A percentile compares a stretch with the other conserved stretches of the same genome.
phyloP scores from a whole-genome alignment of 2,329 filamentous ascomycete genomes.

The Aspergillus felis region DNA sequence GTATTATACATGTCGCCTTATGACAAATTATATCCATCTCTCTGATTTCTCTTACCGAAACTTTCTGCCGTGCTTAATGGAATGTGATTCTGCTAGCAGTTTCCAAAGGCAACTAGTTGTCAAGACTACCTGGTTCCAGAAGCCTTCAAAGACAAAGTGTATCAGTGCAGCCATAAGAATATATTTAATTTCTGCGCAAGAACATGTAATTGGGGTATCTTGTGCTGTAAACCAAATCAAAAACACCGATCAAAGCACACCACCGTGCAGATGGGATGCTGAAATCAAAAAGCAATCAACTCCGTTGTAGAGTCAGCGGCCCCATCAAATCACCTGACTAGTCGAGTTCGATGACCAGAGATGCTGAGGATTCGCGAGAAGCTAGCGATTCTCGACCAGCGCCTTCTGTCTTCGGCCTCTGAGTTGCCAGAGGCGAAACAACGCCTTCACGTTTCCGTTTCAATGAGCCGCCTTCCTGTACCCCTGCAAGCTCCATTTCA shows the following conservation, averaged over 20 bases:
- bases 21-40: not conserved
- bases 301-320: not conserved
- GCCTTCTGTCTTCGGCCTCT: slow-evolving; percentile 12
- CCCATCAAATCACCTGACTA: slow-evolving; percentile 9
- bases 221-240: not conserved
- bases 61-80: not conserved
- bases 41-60: not conserved
- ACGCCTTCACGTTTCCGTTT: slow-evolving; percentile 17
- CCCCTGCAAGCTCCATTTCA: slow-evolving; percentile 12
- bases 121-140: not conserved
- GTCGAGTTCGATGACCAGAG: slow-evolving; percentile 22
- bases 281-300: not conserved
- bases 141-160: not conserved
- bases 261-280: not conserved
- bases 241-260: not conserved
- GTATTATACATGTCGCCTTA: not conserved
- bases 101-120: not conserved
- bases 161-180: not conserved
- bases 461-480: not conserved
- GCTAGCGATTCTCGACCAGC: not conserved
- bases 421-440: slow-evolving; percentile 1
- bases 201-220: slow-evolving; percentile 7
- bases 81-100: not conserved
- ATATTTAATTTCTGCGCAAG: not conserved
- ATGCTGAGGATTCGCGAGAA: not conserved